Evolutionary conservation across 441 rosid species (phyloP), one percentile per base, ranked within the genome.

Genomic region (Eutrema salsugineum): DNA sequence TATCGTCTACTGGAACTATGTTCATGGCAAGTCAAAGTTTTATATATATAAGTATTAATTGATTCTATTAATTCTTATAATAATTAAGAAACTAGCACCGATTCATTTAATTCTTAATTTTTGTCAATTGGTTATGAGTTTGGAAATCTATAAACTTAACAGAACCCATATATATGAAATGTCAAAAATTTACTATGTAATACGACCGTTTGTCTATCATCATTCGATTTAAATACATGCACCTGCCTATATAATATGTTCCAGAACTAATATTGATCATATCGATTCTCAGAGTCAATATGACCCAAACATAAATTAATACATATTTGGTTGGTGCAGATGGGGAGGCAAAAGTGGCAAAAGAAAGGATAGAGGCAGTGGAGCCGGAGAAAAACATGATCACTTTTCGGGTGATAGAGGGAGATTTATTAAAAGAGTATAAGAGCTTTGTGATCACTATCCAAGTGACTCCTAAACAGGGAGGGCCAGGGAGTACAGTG

Each of bases 371-470:
- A 0, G 75, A 61, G 36, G 75, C 78, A 0, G 73, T 67, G 20
- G 73, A 73, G 27, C 67, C 78, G 1, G 68, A 66, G 7, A 73
- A 73, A 38, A 70, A 70, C 8, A 0, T 70, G 24, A 71, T 61
- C 50, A 71, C 61, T 8, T 71, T 71, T 4, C 61, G 68, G 42
- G 51, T 60, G 19, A 11, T 70, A 28, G 74, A 70, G 4, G 74
- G 74, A 36, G 74, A 70, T 70, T 8, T 71, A 1, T 30, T 71
- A 59, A 61, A 50, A 70, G 61, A 70, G 60, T 70, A 70, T 66
- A 70, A 70, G 8, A 70, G 53, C 30, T 69, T 69, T 1, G 1
- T 57, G 24, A 0, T 27, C 47, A 73, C 77, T 3, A 56, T 73
- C 30, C 68, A 74, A 9, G 73, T 32, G 28, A 74, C 63, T 51